Evolutionary conservation across 1,284 basidiomycete genomes (phyloP).

Genomic region (Xerocomus cyaneibrunnescens): DNA sequence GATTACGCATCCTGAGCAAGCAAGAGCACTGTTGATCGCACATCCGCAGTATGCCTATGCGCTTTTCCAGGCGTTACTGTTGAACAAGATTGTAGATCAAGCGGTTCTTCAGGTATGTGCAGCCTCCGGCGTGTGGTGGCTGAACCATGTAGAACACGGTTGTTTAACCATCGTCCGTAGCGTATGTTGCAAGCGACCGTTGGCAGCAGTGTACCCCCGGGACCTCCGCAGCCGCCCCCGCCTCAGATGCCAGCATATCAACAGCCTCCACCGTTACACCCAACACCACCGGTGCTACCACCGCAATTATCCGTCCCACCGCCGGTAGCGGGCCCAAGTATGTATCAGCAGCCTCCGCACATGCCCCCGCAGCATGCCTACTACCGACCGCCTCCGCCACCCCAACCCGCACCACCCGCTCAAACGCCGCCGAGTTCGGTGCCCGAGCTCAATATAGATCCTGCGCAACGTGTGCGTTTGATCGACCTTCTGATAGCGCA

Average conservation of each 20-base stretch:
- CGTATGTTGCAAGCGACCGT: constrained; percentile 36
- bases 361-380: constrained; percentile 47
- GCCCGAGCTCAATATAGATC: constrained; percentile 37
- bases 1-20: constrained; percentile 89
- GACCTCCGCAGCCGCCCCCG: constrained; percentile 35
- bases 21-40: constrained; percentile 71
- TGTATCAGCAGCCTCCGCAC: constrained; percentile 40
- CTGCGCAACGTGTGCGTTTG: constrained; percentile 32
- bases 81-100: constrained; percentile 94
- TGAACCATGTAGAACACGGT: constrained; percentile 17
- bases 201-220: constrained; percentile 18
- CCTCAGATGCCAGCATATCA: constrained; percentile 34
- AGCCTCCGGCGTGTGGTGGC: constrained; percentile 10
- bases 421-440: constrained; percentile 30
- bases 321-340: constrained; percentile 32
- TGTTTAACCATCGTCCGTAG: constrained; percentile 24
- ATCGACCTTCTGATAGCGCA: not conserved
- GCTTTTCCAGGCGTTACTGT: constrained; percentile 91
- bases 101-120: constrained; percentile 67
- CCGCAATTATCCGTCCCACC: constrained; percentile 36
- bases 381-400: constrained; percentile 43
- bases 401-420: constrained; percentile 29
- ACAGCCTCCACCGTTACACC: constrained; percentile 39
- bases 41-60: constrained; percentile 97
- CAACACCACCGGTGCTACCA: constrained; percentile 38